Evolutionary conservation across 495 filamentous ascomycete species (phyloP).

Genomic region (Lophium mytilinum): DNA sequence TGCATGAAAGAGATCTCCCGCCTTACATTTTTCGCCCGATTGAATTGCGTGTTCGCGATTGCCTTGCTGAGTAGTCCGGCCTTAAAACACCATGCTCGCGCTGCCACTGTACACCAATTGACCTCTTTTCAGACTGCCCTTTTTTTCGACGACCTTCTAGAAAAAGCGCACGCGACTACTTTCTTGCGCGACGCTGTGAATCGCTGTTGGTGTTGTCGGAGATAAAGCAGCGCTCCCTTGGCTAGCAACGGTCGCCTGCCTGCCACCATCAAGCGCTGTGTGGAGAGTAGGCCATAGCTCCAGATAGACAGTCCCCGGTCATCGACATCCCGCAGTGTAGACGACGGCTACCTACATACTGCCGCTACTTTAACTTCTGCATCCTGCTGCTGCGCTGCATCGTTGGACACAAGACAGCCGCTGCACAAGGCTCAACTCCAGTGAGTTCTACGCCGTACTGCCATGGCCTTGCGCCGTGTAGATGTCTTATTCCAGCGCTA

Average conservation of each 20-base stretch:
- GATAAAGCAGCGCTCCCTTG: neutral
- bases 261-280: neutral
- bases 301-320: conserved; percentile 1
- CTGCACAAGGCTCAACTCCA: neutral
- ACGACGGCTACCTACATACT: conserved; percentile 21
- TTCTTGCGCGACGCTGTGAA: too few relatives aligned
- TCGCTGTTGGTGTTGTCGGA: neutral
- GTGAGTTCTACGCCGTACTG: conserved; percentile 3
- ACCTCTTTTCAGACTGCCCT: too few relatives aligned
- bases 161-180: too few relatives aligned
- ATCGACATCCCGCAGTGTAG: neutral
- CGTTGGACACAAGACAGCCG: neutral
- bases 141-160: too few relatives aligned
- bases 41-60: conserved; percentile 22
- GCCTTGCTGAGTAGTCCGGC: conserved; percentile 10
- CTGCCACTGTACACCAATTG: neutral
- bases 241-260: neutral
- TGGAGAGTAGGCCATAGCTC: conserved; percentile 18
- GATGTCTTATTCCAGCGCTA: neutral
- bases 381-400: neutral
- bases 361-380: neutral
- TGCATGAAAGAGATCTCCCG: neutral
- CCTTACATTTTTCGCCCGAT: neutral
- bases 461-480: conserved; percentile 13
- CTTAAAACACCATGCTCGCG: neutral